Conservation (phyloP, 768 basidiomycete species). For the Lentinus tigrinus region DNA sequence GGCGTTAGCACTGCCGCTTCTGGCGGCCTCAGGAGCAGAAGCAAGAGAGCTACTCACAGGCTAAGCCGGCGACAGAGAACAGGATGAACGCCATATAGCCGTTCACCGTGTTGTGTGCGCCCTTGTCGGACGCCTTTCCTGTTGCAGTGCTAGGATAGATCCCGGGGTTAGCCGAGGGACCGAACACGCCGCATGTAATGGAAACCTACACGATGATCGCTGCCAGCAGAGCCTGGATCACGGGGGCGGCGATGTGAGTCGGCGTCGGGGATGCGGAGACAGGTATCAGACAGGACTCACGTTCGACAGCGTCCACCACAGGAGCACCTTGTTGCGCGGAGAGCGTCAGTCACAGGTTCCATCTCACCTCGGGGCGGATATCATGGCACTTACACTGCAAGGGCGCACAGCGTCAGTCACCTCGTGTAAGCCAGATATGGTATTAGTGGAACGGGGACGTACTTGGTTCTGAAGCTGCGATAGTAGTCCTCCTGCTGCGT, state of each 20-base stretch:
- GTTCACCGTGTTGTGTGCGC: slow-evolving; percentile 57
- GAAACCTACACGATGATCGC: slow-evolving; percentile 67
- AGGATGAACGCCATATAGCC: slow-evolving; percentile 90
- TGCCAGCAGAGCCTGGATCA: slow-evolving; percentile 60
- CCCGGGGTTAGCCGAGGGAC: slow-evolving; percentile 1
- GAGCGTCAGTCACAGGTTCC: slow-evolving; percentile 15
- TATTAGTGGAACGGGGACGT: slow-evolving; percentile 21
- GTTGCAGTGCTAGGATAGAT: slow-evolving; percentile 42
- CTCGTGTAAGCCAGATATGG: slow-evolving; percentile 1
- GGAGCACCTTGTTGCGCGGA: slow-evolving; percentile 51
- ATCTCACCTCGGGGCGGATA: slow-evolving; percentile 2
- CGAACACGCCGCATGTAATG: background rate
- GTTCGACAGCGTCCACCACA: slow-evolving; percentile 89
- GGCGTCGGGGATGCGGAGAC: background rate
- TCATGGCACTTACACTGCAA: slow-evolving; percentile 29
- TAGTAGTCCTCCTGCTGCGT: slow-evolving; percentile 87
- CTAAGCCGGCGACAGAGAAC: slow-evolving; percentile 85
- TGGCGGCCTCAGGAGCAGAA: background rate
- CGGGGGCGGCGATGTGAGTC: background rate
- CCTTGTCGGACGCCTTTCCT: slow-evolving; percentile 44
- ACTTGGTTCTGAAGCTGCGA: slow-evolving; percentile 86
- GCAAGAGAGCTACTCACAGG: slow-evolving; percentile 57
- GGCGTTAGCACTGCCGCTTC: background rate
- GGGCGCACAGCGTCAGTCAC: slow-evolving; percentile 15
- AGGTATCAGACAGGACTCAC: slow-evolving; percentile 36